phyloP scores from a whole-genome alignment of 2,329 filamentous ascomycete species.

The Cladosporium sp. region DNA sequence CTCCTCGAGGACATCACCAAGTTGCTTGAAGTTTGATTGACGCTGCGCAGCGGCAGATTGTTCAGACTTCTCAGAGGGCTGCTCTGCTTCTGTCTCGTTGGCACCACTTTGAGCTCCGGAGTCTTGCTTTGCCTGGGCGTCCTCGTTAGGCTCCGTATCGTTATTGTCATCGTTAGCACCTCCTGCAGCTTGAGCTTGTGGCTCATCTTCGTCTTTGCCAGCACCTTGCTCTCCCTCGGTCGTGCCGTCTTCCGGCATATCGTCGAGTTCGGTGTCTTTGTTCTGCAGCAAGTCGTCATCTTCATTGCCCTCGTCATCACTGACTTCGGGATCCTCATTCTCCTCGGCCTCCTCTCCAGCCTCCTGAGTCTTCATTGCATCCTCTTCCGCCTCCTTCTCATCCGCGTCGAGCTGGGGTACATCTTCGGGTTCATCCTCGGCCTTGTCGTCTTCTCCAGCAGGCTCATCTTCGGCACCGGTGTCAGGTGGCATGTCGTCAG shows the following conservation, averaged over 20 bases:
- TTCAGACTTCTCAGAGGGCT: conserved; percentile 18
- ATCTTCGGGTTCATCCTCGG: conserved; percentile 37
- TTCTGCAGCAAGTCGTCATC: conserved; percentile 19
- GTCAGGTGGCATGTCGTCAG: conserved; percentile 17
- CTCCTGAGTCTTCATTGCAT: conserved; percentile 45
- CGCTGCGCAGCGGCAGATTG: conserved; percentile 24
- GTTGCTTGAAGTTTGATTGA: conserved; percentile 66
- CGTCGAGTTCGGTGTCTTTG: conserved; percentile 17
- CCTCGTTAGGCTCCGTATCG: conserved; percentile 4
- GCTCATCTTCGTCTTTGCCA: conserved; percentile 61
- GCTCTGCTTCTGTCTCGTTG: conserved; percentile 17
- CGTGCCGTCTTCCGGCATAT: conserved; percentile 18
- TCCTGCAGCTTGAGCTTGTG: conserved; percentile 10
- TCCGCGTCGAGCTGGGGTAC: conserved; percentile 41
- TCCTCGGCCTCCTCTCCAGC: conserved; percentile 37
- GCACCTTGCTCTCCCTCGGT: conserved; percentile 32
- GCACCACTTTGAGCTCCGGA: conserved; percentile 17
- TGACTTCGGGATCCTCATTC: conserved; percentile 8
- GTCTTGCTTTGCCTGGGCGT: conserved; percentile 19
- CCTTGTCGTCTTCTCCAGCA: conserved; percentile 31
- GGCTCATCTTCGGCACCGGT: conserved; percentile 19
- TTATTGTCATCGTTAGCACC: conserved; percentile 42
- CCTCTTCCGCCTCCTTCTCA: conserved; percentile 40
- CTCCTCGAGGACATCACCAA: conserved; percentile 85
- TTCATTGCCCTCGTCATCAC: conserved; percentile 15